Base-by-base conservation (phyloP, 306 rosid species). In the Vigna reflexopilosa region DNA sequence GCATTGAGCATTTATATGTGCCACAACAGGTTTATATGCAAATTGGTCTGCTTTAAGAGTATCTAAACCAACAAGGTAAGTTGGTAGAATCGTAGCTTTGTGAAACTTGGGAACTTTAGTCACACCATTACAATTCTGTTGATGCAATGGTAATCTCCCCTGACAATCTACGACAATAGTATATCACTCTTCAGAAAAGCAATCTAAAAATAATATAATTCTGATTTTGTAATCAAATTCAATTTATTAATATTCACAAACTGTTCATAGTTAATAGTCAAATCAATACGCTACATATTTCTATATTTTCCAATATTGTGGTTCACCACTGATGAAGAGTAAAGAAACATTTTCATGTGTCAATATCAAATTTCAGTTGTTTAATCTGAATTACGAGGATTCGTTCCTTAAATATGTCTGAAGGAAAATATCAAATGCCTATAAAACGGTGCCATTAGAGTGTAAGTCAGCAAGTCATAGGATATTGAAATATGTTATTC, bases 1-100 rank as follows among this genome's bases (percentile, higher is more conserved):
- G 86, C 86, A 50, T 47, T 79, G 89, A 82, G 84, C 75, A 72
- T 75, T 86, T 82, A 88, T 89, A 76, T 49, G 77, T 5, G 83
- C 87, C 77, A 90, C 42, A 58, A 86, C 78, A 71, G 96, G 83
- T 57, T 86, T 82, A 76, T 83, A 83, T 48, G 88, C 75, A 77
- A 75, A 82, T 67, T 76, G 83, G 77, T 89, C 95, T 11, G 83
- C 86, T 85, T 86, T 91, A 75, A 95, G 85, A 80, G 86, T 78
- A 85, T 89, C 95, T 38, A 88, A 74, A 88, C 96, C 90, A 83
- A 92, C 97, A 40, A 83, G 83, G 76, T 95, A 95, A 47, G 91
- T 88, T 73, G 98, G 97, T 8, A 86, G 79, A 72, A 80, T 54
- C 24, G 82, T 81, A 72, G 72, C 72, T 76, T 81, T 84, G 76